Percentiles rank a stretch among this genome's conserved stretches.
These are phyloP conservation scores for Saccharomycopsis crataegensis DNA, from an alignment of 1,139 yeast genomes.

Conservation along the genomic window DNA sequence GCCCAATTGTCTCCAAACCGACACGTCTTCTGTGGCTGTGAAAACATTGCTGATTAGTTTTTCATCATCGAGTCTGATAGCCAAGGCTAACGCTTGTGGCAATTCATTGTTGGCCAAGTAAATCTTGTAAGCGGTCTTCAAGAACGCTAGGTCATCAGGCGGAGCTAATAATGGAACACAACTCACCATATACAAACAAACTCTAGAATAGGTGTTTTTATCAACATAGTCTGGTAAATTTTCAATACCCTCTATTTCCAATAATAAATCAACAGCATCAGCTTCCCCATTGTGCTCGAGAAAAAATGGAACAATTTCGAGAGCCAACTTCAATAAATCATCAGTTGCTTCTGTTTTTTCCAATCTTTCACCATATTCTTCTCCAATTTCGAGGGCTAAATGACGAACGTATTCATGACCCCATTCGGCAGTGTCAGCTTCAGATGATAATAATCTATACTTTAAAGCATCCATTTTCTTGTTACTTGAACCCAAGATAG, in stretches of 20 bases:
- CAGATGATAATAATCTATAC: constrained; percentile 65
- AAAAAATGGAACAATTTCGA: constrained; percentile 82
- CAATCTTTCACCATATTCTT: constrained; percentile 61
- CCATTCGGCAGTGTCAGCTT: constrained; percentile 73
- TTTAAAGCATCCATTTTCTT: constrained; percentile 75
- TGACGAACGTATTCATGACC: constrained; percentile 98
- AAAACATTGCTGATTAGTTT: constrained; percentile 72
- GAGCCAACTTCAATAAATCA: constrained; percentile 56
- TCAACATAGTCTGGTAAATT: constrained; percentile 79
- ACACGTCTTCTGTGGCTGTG: constrained; percentile 60
- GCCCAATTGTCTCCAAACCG: constrained; percentile 83
- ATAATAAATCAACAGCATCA: constrained; percentile 89
- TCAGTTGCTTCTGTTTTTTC: constrained; percentile 42
- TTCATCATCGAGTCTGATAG: constrained; percentile 83
- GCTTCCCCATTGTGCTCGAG: constrained; percentile 96
- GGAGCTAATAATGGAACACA: constrained; percentile 95
- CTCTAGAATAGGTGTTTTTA: constrained; percentile 76
- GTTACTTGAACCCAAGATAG: constrained; percentile 85
- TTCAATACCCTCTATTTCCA: constrained; percentile 85
- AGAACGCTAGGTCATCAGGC: constrained; percentile 82
- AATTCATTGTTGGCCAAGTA: constrained; percentile 73
- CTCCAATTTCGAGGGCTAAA: constrained; percentile 90
- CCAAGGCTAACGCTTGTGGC: constrained; percentile 85
- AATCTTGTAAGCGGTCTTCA: constrained; percentile 86
- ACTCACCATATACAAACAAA: constrained; percentile 88